These are phyloP conservation scores for Senna tora DNA, from an alignment of 306 rosid species.

Conservation along the genomic window DNA sequence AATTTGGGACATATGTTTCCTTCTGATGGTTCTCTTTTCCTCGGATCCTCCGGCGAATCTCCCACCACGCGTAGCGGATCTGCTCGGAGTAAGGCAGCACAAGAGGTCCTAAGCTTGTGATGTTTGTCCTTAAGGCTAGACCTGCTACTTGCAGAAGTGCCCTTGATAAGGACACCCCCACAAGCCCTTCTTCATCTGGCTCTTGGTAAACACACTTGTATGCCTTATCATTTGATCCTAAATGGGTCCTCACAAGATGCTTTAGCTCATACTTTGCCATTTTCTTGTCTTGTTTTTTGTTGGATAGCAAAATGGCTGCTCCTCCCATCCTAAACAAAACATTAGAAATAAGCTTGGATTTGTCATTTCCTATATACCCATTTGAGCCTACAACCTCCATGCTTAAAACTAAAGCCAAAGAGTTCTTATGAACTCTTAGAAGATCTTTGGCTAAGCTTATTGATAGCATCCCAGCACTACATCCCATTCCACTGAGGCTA, in stretches of 20 bases:
- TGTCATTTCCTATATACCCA: constrained; percentile 54
- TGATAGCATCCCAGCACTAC: constrained; percentile 75
- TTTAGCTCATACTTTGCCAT: constrained; percentile 66
- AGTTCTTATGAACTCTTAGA: constrained; percentile 57
- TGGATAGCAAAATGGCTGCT: constrained; percentile 67
- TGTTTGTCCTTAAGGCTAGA: constrained; percentile 59
- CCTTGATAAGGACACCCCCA: constrained; percentile 60
- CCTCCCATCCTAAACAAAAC: constrained; percentile 75
- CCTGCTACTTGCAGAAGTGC: constrained; percentile 58
- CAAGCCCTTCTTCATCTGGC: constrained; percentile 49
- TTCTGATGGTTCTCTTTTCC: constrained; percentile 23
- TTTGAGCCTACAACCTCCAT: constrained; percentile 69
- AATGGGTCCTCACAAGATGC: constrained; percentile 64
- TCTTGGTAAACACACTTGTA: constrained; percentile 62
- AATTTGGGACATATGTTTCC: constrained; percentile 55
- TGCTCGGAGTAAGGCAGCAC: constrained; percentile 75
- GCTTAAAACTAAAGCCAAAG: constrained; percentile 65
- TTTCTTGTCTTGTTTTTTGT: constrained; percentile 51
- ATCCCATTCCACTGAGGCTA: constrained; percentile 76
- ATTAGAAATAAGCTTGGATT: constrained; percentile 67
- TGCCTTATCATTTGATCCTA: constrained; percentile 61
- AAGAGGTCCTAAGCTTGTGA: constrained; percentile 51
- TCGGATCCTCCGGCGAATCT: constrained; percentile 46
- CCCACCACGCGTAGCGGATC: constrained; percentile 43
- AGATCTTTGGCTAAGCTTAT: constrained; percentile 66